Base-by-base conservation (phyloP, 176 grass and related monocot genomes). In the Puya raimondii region DNA sequence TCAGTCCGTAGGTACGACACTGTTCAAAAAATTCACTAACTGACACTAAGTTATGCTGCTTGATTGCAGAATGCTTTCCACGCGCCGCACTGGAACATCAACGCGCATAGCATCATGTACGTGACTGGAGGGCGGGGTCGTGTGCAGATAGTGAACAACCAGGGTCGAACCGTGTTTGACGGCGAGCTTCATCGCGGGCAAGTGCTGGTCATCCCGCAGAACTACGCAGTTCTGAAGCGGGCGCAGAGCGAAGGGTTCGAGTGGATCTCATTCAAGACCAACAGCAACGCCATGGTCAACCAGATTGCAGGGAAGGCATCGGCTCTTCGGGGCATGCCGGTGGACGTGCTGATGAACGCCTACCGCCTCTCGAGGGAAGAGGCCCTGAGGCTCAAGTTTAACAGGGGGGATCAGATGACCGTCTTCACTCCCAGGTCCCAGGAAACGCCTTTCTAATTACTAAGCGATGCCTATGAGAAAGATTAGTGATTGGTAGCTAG, bases 261-360 rank as follows among this genome's bases (percentile, higher is more conserved):
- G 66, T 50, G 33, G 66, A 11, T 49, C 14, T 18, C 66, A 14
- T 48, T 69, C 47, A 69, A 51, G 48, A 69, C 66, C 47, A 69
- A 69, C n/a, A 18, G n/a, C 66, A 69, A 69, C 66, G 66, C 66
- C 47, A 69, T 69, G 48, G 66, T 69, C n/a, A 69, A n/a, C 66
- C 33, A 69, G 47, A 50, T 69, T 10, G 47, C 22, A 0, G 66
- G 66, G 15, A 69, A 69, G n/a, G 47, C 47, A n/a, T 69, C 66
- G 15, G 66, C 48, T 20, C 9, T 69, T 20, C 1, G 66, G 66
- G 66, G 47, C 10, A 69, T 69, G 2, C 66, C 66, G 8, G 66
- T 49, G 66, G 47, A 69, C 7, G 66, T 69, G 66, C 66, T 69
- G 1, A 21, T 2, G 66, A 69, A 69, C 66, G 9, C 66, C 6